phyloP scores from a whole-genome alignment of 2,329 filamentous ascomycete species.

The Sporothrix mexicana region DNA sequence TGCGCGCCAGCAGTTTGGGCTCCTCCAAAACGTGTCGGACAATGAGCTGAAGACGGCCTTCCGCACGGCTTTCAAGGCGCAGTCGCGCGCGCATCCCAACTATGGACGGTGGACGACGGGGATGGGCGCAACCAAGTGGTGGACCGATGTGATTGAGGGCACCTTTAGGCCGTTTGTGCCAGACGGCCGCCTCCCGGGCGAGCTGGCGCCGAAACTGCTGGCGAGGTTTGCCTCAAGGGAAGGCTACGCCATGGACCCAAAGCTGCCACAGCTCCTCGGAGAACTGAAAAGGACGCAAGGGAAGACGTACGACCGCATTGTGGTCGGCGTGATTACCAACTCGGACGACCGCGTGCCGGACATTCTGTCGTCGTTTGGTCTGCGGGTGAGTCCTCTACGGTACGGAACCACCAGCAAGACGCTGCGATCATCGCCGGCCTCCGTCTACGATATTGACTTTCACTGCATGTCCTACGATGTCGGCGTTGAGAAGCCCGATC shows the following conservation, averaged over 20 bases:
- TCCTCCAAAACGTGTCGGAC: conserved; percentile 48
- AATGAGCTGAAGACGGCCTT: conserved; percentile 48
- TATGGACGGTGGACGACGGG: conserved; percentile 59
- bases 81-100: conserved; percentile 58
- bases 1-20: conserved; percentile 55
- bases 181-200: conserved; percentile 44
- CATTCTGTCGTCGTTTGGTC: conserved; percentile 59
- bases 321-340: conserved; percentile 66
- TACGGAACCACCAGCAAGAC: conserved; percentile 31
- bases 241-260: conserved; percentile 57
- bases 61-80: conserved; percentile 53
- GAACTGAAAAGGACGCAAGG: conserved; percentile 40
- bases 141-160: conserved; percentile 63
- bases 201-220: conserved; percentile 56
- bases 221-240: conserved; percentile 58
- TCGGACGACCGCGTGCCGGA: conserved; percentile 65
- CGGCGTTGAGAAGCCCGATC: conserved; percentile 64
- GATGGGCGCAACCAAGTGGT: conserved; percentile 62
- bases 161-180: conserved; percentile 56
- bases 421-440: too few species aligned
- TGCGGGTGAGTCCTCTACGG: conserved; percentile 52
- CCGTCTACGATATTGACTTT: conserved; percentile 56
- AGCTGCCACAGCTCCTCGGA: conserved; percentile 53
- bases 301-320: conserved; percentile 38
- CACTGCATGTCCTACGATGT: conserved; percentile 68